Conservation (phyloP, 1,284 basidiomycete species). For the Tilletia setariae region DNA sequence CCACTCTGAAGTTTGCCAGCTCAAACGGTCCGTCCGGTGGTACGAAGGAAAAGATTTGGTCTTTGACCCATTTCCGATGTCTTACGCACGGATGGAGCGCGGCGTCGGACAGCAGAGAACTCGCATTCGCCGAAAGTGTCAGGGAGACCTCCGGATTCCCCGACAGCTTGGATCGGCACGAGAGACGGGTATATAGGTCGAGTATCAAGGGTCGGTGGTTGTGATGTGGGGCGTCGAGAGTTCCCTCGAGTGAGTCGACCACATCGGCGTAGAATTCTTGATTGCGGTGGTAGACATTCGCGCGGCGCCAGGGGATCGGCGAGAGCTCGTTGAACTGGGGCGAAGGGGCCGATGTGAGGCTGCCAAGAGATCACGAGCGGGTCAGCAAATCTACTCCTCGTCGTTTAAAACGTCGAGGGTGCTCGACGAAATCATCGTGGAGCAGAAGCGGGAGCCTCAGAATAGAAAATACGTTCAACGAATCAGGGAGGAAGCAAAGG, state of each 20-base stretch:
- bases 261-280: constrained; percentile 49
- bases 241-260: constrained; percentile 37
- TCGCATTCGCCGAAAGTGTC: constrained; percentile 57
- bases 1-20: constrained; percentile 40
- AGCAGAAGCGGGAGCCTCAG: too few species aligned
- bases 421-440: too few species aligned
- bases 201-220: constrained; percentile 46
- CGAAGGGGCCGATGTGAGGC: constrained; percentile 23
- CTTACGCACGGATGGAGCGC: constrained; percentile 86
- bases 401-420: too few species aligned
- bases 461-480: too few species aligned
- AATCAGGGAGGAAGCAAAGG: too few species aligned
- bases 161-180: constrained; percentile 53
- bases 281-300: constrained; percentile 42
- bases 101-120: constrained; percentile 66
- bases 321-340: constrained; percentile 59
- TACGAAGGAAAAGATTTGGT: constrained; percentile 35
- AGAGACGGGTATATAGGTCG: constrained; percentile 32
- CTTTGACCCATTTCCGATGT: constrained; percentile 67
- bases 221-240: constrained; percentile 55
- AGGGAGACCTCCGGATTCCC: constrained; percentile 43
- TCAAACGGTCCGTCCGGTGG: constrained; percentile 46
- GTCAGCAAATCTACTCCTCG: too few species aligned
- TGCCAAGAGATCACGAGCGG: too few species aligned
- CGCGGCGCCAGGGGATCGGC: constrained; percentile 47